Percentiles rank a stretch among this genome's conserved stretches.
phyloP scores from a whole-genome alignment of 169 alveolate genomes.

The Eimeria sp. region DNA sequence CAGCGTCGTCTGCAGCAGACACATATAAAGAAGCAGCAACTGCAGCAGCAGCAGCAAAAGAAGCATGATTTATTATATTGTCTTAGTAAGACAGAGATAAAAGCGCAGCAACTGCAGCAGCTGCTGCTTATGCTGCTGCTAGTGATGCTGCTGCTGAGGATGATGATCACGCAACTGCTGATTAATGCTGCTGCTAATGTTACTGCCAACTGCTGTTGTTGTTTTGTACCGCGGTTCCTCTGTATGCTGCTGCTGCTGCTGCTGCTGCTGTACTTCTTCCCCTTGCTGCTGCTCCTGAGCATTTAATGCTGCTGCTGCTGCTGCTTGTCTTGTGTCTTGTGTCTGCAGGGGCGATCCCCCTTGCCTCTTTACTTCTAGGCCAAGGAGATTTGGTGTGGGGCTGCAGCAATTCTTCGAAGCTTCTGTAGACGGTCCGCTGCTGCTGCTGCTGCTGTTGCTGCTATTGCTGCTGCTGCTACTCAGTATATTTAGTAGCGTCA shows the following conservation, averaged over 20 bases:
- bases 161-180: background rate
- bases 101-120: background rate
- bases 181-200: background rate
- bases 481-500: too few relatives aligned
- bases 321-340: background rate
- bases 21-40: too few relatives aligned
- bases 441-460: conserved; percentile 68
- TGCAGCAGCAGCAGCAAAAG: too few relatives aligned
- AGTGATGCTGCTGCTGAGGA: background rate
- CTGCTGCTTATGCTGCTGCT: conserved; percentile 24
- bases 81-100: too few relatives aligned
- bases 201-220: background rate
- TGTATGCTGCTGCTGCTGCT: background rate
- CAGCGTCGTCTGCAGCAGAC: too few relatives aligned
- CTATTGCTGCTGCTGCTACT: conserved; percentile 32
- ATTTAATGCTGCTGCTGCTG: too few relatives aligned
- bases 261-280: conserved; percentile 7
- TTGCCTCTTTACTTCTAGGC: conserved; percentile 7
- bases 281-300: conserved; percentile 38
- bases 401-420: conserved; percentile 21
- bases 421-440: conserved; percentile 11
- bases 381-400: conserved; percentile 22
- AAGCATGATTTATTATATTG: too few relatives aligned
- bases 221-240: background rate
- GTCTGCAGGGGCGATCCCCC: conserved; percentile 16